Evolutionary conservation across 2,329 filamentous ascomycete genomes (phyloP), one percentile per base, ranked within the genome.

Genomic region (Penicillium sp.): DNA sequence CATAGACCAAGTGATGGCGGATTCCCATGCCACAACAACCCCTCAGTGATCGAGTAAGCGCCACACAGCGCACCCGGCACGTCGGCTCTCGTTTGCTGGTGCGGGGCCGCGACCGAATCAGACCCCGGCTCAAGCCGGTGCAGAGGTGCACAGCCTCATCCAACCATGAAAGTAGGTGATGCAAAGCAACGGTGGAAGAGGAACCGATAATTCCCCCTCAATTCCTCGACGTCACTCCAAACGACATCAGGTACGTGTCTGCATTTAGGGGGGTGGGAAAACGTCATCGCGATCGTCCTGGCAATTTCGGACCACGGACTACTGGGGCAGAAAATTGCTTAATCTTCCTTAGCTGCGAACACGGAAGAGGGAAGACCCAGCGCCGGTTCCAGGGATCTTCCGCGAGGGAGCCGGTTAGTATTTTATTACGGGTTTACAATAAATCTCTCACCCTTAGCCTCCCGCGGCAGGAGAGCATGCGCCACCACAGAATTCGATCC

Each of bases 111-210:
- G 46, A 44, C 63, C 58, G 57, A 63, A 62, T 64, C 61, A 64
- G 11, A 16, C 39, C 28, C 33, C 16, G 7, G 30, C 20, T 10
- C 20, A 43, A 27, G 42, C 44, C 56, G 53, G 43, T 50, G 56
- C 51, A 50, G 47, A 22, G 39, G 43, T 62, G 65, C 65, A 68
- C 65, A 68, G 65, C 65, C 65, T 68, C 65, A 18, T 36, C 10
- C 27, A 10, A 9, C 9, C 9, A 28, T 1, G 33, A 36, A 36
- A 10, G 33, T 10, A 9, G 10, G 8, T 3, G 6, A 18, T 2
- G 8, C 7, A 31, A 14, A 11, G 14, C 11, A 31, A 36, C 16
- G 14, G n/a, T n/a, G n/a, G 14, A 9, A 11, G 33, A 18, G 16
- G 33, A 28, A 28, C 27, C 10, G n/a, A 35, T 35, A 8, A 6